Conservation (phyloP, 805 yeast genomes). For the Metschnikowia bowlesiae region DNA sequence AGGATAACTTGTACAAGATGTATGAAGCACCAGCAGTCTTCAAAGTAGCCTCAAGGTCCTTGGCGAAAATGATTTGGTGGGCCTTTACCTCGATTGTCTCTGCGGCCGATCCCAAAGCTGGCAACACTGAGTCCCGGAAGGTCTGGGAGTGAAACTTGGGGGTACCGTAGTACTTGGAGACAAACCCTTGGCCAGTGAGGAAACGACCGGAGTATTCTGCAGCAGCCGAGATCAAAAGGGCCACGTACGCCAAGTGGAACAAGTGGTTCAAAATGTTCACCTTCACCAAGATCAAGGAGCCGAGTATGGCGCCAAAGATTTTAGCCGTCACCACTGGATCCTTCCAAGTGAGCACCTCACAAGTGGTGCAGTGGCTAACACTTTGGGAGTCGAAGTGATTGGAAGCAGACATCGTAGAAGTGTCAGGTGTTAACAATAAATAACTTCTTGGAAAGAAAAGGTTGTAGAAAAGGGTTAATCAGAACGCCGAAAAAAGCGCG, state of each 20-base stretch:
- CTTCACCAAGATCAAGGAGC: constrained; percentile 53
- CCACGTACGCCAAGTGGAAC: constrained; percentile 56
- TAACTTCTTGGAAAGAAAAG: neutral
- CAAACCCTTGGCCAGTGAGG: constrained; percentile 74
- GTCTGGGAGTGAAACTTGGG: constrained; percentile 32
- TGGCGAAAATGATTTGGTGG: constrained; percentile 60
- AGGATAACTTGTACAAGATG: constrained; percentile 65
- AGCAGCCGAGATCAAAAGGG: constrained; percentile 58
- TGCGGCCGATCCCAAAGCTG: constrained; percentile 40
- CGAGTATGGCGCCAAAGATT: constrained; percentile 61
- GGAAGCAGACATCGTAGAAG: constrained; percentile 1
- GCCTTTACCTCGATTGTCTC: constrained; percentile 49
- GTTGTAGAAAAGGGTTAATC: neutral
- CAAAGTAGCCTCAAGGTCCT: constrained; percentile 66
- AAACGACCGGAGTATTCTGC: constrained; percentile 75
- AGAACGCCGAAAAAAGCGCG: constrained; percentile 4
- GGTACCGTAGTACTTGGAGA: constrained; percentile 71
- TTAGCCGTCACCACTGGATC: constrained; percentile 74
- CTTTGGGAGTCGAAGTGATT: neutral
- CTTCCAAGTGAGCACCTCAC: constrained; percentile 62
- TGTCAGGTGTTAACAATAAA: constrained; percentile 2
- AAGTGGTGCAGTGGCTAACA: constrained; percentile 4
- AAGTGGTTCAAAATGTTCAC: constrained; percentile 59
- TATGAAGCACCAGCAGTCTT: constrained; percentile 67
- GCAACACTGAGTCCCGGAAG: constrained; percentile 37